Percentiles rank a stretch among this genome's conserved stretches.
These are phyloP conservation scores for Heracleum sosnowskyi DNA, from an alignment of 129 eudicot species.

Conservation along the genomic window DNA sequence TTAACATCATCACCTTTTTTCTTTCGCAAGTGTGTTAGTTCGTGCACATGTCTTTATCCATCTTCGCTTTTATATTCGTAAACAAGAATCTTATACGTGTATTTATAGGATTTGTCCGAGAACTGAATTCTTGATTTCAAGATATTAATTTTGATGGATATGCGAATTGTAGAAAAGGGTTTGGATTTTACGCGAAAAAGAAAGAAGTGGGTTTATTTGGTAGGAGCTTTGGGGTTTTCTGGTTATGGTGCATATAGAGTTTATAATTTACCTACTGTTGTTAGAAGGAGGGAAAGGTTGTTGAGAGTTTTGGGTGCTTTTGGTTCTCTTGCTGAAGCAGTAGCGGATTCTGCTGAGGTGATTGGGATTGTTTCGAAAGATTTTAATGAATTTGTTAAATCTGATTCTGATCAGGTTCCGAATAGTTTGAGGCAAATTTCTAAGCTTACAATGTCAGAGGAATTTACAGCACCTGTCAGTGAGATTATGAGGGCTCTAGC, in stretches of 20 bases:
- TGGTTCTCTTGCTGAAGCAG: slow-evolving; percentile 42
- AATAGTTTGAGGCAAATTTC: slow-evolving; percentile 60
- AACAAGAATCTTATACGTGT: background rate
- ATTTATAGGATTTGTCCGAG: background rate
- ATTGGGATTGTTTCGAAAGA: slow-evolving; percentile 65
- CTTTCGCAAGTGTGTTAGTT: slow-evolving; percentile 1
- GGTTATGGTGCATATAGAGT: slow-evolving; percentile 52
- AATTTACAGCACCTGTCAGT: slow-evolving; percentile 45
- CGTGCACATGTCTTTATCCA: slow-evolving; percentile 3
- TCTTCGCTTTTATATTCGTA: background rate
- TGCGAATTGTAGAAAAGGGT: slow-evolving; percentile 34
- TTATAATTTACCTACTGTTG: slow-evolving; percentile 45
- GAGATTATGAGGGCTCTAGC: slow-evolving; percentile 48
- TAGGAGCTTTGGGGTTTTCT: slow-evolving; percentile 53
- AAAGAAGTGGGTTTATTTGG: slow-evolving; percentile 35
- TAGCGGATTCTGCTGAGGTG: slow-evolving; percentile 70
- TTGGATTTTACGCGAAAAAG: slow-evolving; percentile 31
- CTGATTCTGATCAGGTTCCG: slow-evolving; percentile 85
- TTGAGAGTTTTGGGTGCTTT: slow-evolving; percentile 44
- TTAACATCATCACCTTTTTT: slow-evolving; percentile 6
- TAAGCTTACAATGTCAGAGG: slow-evolving; percentile 58
- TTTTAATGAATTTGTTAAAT: slow-evolving; percentile 52
- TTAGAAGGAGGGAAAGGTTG: slow-evolving; percentile 38
- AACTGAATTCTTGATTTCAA: background rate
- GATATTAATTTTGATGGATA: slow-evolving; percentile 31